Percentiles rank a stretch among this genome's conserved stretches.
These are phyloP conservation scores for Aegilops bicornis DNA, from an alignment of 176 grass and related monocot species.

Conservation along the genomic window DNA sequence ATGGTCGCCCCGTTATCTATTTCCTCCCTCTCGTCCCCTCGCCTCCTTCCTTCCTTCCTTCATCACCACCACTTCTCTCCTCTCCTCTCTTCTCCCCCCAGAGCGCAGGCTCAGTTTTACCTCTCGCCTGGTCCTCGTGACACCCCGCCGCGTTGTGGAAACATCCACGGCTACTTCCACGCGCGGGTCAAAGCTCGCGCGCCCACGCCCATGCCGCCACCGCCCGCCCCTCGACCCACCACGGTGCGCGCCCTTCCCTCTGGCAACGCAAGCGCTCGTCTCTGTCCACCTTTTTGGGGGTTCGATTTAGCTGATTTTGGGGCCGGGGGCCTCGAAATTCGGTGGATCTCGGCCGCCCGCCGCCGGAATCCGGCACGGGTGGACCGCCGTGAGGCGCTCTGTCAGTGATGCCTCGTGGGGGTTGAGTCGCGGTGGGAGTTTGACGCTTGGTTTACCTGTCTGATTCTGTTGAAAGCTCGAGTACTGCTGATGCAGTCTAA, in stretches of 20 bases:
- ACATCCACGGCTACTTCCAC: background rate
- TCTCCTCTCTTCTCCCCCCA: background rate
- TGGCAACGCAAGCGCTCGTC: background rate
- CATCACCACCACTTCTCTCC: background rate
- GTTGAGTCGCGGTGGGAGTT: background rate
- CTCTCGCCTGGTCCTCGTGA: background rate
- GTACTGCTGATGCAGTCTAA: background rate
- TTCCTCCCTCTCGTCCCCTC: background rate
- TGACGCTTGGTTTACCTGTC: background rate
- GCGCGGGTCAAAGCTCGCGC: slow-evolving; percentile 7
- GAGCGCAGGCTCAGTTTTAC: background rate
- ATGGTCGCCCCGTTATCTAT: slow-evolving; percentile 7
- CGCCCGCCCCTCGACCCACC: background rate
- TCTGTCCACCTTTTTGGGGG: background rate
- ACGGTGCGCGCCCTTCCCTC: slow-evolving; percentile 16
- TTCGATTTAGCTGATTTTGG: background rate
- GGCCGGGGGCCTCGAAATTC: background rate
- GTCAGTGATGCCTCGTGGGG: background rate
- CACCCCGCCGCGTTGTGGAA: background rate
- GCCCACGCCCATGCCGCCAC: background rate
- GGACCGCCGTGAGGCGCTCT: background rate
- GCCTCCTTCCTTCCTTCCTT: background rate
- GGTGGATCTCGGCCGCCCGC: slow-evolving; percentile 20
- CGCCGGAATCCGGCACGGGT: slow-evolving; percentile 11
- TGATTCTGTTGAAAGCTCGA: background rate